Base-by-base conservation (phyloP, 495 filamentous ascomycete genomes). In the Chaetomium cochliodes region DNA sequence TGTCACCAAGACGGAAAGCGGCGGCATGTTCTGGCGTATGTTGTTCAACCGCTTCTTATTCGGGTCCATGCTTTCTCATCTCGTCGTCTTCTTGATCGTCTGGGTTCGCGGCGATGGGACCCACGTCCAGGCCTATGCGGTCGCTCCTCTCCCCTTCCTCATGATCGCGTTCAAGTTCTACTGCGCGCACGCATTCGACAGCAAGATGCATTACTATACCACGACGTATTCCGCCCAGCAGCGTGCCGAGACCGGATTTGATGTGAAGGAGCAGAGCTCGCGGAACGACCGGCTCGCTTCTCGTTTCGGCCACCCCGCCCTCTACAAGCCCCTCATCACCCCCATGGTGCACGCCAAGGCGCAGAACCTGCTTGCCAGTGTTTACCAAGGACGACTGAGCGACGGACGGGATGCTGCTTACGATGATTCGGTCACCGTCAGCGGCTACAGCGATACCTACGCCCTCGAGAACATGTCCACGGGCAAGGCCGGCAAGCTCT, bases 261-360 rank as follows among this genome's bases (percentile, higher is more conserved):
- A 77, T 44, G 57, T 73, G 37, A 80, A 81, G 63, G 75, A 77
- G 67, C 75, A 80, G 56, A 77, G 76, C 57, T 67, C 73, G 46
- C 76, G 80, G 25, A 86, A 81, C 49, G 92, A 96, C 60, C 87
- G 90, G 23, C 85, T 98, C 4, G 88, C 83, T 42, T 82, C 87
- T 47, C 86, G 91, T 47, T 98, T 96, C 75, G 92, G 92, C 5
- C 91, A 98, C 72, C 94, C 94, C 18, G 93, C 90, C 15, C 85
- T 98, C 22, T 96, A 91, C 78, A 90, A 89, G 68, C 88, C 89
- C 9, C 84, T 98, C 55, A 90, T 93, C 67, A 96, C 91, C 0
- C 94, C 94, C 0, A 98, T 98, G 94, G 93, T 98, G 13, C 90
- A 94, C 66, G 91, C 90, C 47, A 93, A 89, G 73, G 91, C 92